Base-by-base conservation (phyloP, 2,329 filamentous ascomycete genomes). In the Penicillium aurantiogriseum region DNA sequence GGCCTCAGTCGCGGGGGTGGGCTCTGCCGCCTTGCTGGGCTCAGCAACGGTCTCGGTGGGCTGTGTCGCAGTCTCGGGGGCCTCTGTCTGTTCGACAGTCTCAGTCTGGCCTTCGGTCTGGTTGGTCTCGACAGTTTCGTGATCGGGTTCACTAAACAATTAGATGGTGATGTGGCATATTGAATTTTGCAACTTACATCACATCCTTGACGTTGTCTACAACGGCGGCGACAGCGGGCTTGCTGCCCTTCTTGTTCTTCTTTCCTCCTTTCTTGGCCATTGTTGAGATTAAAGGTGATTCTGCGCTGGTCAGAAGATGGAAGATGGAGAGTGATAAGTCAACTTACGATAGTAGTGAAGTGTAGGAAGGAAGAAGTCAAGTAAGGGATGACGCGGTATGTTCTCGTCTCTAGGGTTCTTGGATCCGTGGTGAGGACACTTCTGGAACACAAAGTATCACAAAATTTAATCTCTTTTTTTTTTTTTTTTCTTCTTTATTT, bases 201-300 rank as follows among this genome's bases (percentile, higher is more conserved):
- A 71, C 56, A 46, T 66, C 63, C 57, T 72, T 72, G 53, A 44
- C 53, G 15, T 25, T 51, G 23, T 56, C 53, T 29, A 45, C 51
- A 25, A 64, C 67, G 21, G 62, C 63, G 27, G 59, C 66, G 23
- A 57, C 62, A 21, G 21, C 21, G 48, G 61, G 61, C 60, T 68
- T 67, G 54, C 66, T 67, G 55, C 65, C 65, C 64, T 66, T 67
- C 60, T 70, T 72, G 57, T 69, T 71, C 62, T 64, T 66, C 62
- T 68, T 74, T 64, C 70, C 71, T 64, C 71, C 69, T 64, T 71
- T 73, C 66, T 73, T 73, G 36, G 68, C 35, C 71, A 74, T 72
- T 54, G 46, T 71, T 61, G 46, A 40, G 19, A 51, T 33, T 25
- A 1, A n/a, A 35, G 17, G 36, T 36, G 29, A 45, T 44, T 54